A percentile compares a stretch with the other conserved stretches of the same genome.
Conservation (phyloP, 2,329 filamentous ascomycete species). For the Hypomyces perniciosus region DNA sequence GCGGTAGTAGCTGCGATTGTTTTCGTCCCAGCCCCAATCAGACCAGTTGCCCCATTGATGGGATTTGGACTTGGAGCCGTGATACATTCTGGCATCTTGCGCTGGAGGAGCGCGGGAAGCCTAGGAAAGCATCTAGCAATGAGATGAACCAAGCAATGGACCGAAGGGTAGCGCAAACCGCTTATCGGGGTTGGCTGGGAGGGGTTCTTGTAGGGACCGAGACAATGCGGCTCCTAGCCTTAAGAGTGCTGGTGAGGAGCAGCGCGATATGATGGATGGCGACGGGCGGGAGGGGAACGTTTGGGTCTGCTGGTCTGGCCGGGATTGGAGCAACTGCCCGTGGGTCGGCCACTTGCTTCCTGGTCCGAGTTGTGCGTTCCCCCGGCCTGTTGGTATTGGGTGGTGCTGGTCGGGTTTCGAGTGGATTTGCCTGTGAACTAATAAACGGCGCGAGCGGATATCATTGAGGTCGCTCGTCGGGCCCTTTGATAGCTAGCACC, state of each 20-base stretch:
- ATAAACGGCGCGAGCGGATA: conserved; percentile 9
- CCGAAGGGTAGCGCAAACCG: conserved; percentile 10
- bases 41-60: conserved; percentile 23
- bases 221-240: conserved; percentile 10
- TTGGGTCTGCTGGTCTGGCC: conserved; percentile 11
- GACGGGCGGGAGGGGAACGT: conserved; percentile 13
- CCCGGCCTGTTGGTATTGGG: conserved; percentile 10
- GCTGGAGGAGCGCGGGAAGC: conserved; percentile 12
- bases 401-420: conserved; percentile 8
- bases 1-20: conserved; percentile 17
- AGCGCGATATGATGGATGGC: conserved; percentile 14
- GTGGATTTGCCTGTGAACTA: conserved; percentile 11
- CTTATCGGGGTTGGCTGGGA: conserved; percentile 9
- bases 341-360: conserved; percentile 11
- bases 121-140: conserved; percentile 12
- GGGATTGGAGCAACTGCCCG: conserved; percentile 13
- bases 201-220: conserved; percentile 13
- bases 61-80: conserved; percentile 23
- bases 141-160: conserved; percentile 11
- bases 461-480: neutral
- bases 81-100: conserved; percentile 25
- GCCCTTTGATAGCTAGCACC: too few relatives aligned
- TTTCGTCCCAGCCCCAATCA: conserved; percentile 21
- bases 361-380: conserved; percentile 8
- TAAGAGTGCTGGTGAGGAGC: conserved; percentile 5